Evolutionary conservation across 2,329 filamentous ascomycete genomes (phyloP).

Genomic region (Trichoderma brevicompactum): DNA sequence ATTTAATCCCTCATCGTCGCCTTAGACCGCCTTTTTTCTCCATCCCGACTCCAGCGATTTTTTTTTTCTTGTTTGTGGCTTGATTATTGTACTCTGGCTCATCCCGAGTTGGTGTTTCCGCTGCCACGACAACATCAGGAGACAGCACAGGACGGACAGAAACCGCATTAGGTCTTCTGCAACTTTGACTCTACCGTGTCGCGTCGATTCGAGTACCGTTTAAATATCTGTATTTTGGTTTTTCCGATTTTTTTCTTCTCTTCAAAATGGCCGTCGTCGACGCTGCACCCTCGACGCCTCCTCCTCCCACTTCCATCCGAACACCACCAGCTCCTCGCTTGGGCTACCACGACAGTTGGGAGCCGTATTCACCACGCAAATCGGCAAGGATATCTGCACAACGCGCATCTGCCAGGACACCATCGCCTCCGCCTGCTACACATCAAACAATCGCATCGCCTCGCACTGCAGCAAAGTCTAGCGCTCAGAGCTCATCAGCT

Average conservation of each 20-base stretch:
- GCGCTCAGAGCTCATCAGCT: conserved; percentile 37
- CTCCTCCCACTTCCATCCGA: conserved; percentile 60
- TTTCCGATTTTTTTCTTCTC: background rate
- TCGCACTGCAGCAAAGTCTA: conserved; percentile 41
- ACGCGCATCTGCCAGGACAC: conserved; percentile 56
- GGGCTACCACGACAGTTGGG: conserved; percentile 70
- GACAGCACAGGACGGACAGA: conserved; percentile 1
- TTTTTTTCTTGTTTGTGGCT: conserved; percentile 20
- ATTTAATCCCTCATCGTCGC: conserved; percentile 4
- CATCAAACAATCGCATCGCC: conserved; percentile 42
- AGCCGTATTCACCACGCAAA: conserved; percentile 74
- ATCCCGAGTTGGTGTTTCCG: conserved; percentile 29
- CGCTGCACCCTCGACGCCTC: conserved; percentile 58
- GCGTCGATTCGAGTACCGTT: background rate
- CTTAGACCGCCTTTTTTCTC: conserved; percentile 28
- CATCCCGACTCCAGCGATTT: conserved; percentile 5
- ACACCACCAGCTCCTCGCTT: conserved; percentile 72
- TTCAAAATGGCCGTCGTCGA: conserved; percentile 39
- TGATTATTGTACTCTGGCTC: conserved; percentile 25
- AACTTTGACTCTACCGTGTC: conserved; percentile 31
- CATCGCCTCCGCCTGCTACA: conserved; percentile 53
- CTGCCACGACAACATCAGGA: conserved; percentile 29
- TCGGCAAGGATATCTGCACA: conserved; percentile 67
- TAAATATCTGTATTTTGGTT: conserved; percentile 15
- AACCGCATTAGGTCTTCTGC: background rate